Conservation (phyloP, 129 eudicot genomes). For the Erigeron canadensis region DNA sequence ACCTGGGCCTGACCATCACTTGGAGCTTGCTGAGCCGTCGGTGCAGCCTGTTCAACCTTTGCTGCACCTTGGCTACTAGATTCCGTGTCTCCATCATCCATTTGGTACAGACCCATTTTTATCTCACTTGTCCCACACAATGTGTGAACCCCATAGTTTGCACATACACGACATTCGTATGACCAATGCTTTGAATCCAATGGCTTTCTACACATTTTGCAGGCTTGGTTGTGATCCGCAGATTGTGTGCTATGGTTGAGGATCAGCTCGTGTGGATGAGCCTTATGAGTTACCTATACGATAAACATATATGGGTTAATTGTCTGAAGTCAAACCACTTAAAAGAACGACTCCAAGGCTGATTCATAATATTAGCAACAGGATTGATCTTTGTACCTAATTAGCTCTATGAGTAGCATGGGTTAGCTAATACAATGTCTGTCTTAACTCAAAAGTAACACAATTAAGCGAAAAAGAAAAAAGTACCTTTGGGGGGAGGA, state of each 20-base stretch:
- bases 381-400: neutral
- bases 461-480: neutral
- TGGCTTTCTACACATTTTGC: slow-evolving; percentile 46
- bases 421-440: no score
- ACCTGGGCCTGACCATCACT: slow-evolving; percentile 32
- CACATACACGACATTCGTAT: slow-evolving; percentile 43
- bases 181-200: slow-evolving; percentile 47
- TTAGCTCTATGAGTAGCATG: neutral
- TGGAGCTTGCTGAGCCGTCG: slow-evolving; percentile 18
- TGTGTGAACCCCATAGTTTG: slow-evolving; percentile 49
- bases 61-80: slow-evolving; percentile 8
- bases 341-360: no score
- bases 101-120: slow-evolving; percentile 49
- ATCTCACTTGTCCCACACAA: slow-evolving; percentile 61
- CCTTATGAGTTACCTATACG: slow-evolving; percentile 41
- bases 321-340: neutral
- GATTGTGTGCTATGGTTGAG: slow-evolving; percentile 26
- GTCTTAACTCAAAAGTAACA: neutral
- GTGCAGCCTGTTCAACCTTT: slow-evolving; percentile 17
- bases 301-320: neutral
- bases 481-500: slow-evolving; percentile 44
- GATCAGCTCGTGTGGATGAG: slow-evolving; percentile 51
- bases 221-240: slow-evolving; percentile 19
- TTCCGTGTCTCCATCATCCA: slow-evolving; percentile 35
- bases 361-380: neutral